Conservation (phyloP, 2,329 filamentous ascomycete species). For the Pseudogymnoascus sp. region DNA sequence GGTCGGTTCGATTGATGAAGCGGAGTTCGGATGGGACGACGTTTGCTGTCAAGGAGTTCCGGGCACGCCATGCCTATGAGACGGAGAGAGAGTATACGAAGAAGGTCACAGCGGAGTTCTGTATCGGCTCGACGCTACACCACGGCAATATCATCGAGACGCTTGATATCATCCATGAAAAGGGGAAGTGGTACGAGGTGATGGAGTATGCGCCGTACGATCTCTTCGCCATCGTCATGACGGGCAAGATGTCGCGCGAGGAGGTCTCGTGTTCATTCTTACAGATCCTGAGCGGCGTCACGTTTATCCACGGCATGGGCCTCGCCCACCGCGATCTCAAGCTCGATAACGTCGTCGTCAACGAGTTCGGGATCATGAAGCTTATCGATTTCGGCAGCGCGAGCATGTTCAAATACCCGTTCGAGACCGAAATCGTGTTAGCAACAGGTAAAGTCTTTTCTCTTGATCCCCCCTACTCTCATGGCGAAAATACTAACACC, state of each 20-base stretch:
- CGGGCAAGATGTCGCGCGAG: conserved; percentile 87
- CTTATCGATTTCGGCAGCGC: conserved; percentile 98
- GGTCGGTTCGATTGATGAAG: conserved; percentile 90
- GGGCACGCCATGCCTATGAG: conserved; percentile 85
- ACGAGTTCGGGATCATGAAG: conserved; percentile 95
- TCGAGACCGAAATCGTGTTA: conserved; percentile 78
- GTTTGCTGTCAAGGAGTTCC: conserved; percentile 96
- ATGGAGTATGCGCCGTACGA: conserved; percentile 98
- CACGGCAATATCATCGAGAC: conserved; percentile 99
- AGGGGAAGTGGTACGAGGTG: conserved; percentile 91
- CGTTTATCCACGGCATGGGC: conserved; percentile 90
- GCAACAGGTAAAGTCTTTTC: conserved; percentile 59
- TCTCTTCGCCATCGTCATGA: conserved; percentile 98
- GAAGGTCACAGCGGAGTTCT: conserved; percentile 97
- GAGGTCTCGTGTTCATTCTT: conserved; percentile 87
- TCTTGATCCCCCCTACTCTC: not conserved
- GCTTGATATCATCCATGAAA: conserved; percentile 90
- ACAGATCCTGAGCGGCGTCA: conserved; percentile 89
- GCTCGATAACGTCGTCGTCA: conserved; percentile 95
- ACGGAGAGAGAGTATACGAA: conserved; percentile 94
- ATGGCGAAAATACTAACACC: conserved; percentile 9
- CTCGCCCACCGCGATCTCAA: conserved; percentile 92
- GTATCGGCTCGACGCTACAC: conserved; percentile 90
- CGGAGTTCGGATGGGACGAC: conserved; percentile 84
- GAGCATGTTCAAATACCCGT: conserved; percentile 93